Base-by-base conservation (phyloP, 2,329 filamentous ascomycete species). In the Dactylonectria estremocensis region DNA sequence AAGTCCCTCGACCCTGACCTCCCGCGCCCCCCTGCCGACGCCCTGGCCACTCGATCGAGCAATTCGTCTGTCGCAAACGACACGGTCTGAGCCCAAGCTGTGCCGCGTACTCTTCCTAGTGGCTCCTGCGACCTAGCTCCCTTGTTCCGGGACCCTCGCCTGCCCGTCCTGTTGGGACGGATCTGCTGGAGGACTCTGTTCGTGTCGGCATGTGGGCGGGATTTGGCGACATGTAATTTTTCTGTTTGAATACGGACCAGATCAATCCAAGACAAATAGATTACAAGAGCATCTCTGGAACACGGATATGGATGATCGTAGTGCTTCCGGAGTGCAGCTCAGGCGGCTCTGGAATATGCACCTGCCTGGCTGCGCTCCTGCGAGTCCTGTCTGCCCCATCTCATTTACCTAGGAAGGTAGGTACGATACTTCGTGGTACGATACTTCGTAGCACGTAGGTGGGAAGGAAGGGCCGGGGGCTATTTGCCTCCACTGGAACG, bases 131-230 rank as follows among this genome's bases (percentile, higher is more conserved):
- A 46, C 57, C 56, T 46, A 40, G 33, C 31, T 52, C 50, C 64
- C 64, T 61, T 58, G 60, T 40, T 60, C 67, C 69, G 61, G 66
- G 59, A 63, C 61, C 63, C 59, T 62, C 54, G 54, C 64, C 62
- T 61, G 61, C 60, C 72, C 71, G 61, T 64, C 46, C 64, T 59
- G 50, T 60, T 68, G 72, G 71, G 68, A 74, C 64, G 64, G 60
- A 66, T 70, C 53, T 58, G 18, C n/a, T 66, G 60, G 58, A 43
- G 20, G 40, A 33, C n/a, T 56, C 28, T 31, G 18, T 54, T 43
- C 59, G 55, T 22, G 35, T 48, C 31, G 63, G 50, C 58, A 52
- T 66, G 50, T 66, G 61, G 54, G 54, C 48, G 43, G 31, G 6
- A 28, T 28, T 28, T 7, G 28, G n/a, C n/a, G n/a, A 10, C 52